These are phyloP conservation scores for Fagopyrum tataricum DNA, from an alignment of 148 eudicot genomes.

Conservation along the genomic window DNA sequence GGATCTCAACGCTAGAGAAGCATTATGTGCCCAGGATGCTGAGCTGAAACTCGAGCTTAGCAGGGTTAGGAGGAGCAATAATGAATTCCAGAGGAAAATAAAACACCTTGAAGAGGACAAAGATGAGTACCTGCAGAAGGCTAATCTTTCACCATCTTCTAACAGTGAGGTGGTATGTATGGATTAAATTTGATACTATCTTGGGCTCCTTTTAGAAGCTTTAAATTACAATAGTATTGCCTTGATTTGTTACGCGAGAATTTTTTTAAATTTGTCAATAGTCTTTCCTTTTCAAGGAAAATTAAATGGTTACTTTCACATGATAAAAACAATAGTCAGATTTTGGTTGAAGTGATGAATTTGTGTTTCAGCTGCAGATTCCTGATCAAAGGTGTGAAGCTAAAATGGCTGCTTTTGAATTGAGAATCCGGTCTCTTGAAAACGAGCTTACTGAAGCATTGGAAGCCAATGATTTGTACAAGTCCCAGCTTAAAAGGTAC, in stretches of 20 bases:
- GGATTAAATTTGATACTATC: slow-evolving; percentile 17
- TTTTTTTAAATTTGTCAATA: not conserved
- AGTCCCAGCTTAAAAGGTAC: slow-evolving; percentile 59
- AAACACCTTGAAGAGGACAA: slow-evolving; percentile 58
- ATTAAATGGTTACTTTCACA: not conserved
- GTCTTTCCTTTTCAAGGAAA: not conserved
- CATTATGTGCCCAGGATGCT: slow-evolving; percentile 38
- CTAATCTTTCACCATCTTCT: slow-evolving; percentile 16
- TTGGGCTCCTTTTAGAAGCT: not conserved
- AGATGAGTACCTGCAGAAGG: slow-evolving; percentile 35
- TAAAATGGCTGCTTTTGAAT: slow-evolving; percentile 25
- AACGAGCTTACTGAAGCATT: slow-evolving; percentile 58
- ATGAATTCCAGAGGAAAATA: slow-evolving; percentile 45
- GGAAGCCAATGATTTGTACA: slow-evolving; percentile 57
- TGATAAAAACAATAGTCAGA: not conserved
- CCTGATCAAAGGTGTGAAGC: slow-evolving; percentile 13
- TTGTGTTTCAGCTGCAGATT: slow-evolving; percentile 7
- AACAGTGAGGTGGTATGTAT: slow-evolving; percentile 3
- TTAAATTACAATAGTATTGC: not conserved
- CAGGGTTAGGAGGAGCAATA: slow-evolving; percentile 41
- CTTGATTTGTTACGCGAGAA: not conserved
- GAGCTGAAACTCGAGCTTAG: slow-evolving; percentile 54
- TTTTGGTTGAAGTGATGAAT: not conserved
- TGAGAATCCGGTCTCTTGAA: slow-evolving; percentile 49
- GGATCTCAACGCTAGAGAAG: slow-evolving; percentile 49